Percentiles rank a stretch among this genome's conserved stretches.
These are phyloP conservation scores for Trypanosoma caninum DNA, from an alignment of 208 protist genomes.

Conservation along the genomic window DNA sequence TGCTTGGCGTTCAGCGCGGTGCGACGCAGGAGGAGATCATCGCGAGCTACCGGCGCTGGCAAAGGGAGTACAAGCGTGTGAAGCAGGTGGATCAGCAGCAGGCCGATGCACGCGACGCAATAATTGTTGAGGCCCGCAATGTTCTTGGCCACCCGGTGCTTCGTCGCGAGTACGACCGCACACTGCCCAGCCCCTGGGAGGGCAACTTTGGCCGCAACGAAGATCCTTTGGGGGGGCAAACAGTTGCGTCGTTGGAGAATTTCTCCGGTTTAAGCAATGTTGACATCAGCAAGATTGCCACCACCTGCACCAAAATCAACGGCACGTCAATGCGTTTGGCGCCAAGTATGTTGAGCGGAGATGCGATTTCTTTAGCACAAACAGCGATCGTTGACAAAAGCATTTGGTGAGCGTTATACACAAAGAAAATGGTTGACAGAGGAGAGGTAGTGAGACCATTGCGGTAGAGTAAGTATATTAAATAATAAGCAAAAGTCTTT, in stretches of 20 bases:
- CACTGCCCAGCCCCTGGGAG: slow-evolving; percentile 22
- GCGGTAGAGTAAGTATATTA: no score
- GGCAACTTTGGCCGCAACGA: background rate
- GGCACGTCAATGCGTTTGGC: background rate
- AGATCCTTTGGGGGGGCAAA: background rate
- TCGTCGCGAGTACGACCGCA: slow-evolving; percentile 66
- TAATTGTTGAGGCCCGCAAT: slow-evolving; percentile 82
- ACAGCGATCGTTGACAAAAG: background rate
- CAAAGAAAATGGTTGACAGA: background rate
- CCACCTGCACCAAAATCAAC: background rate
- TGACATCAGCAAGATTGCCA: background rate
- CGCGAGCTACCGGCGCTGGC: slow-evolving; percentile 59
- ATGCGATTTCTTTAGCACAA: slow-evolving; percentile 12
- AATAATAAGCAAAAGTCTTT: no score
- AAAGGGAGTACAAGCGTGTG: slow-evolving; percentile 62
- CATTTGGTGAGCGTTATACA: slow-evolving; percentile 6
- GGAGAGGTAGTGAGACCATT: no score
- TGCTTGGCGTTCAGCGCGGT: slow-evolving; percentile 47
- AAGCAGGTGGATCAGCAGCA: slow-evolving; percentile 40
- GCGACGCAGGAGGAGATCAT: slow-evolving; percentile 51
- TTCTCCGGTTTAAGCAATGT: slow-evolving; percentile 16
- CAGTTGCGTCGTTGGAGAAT: slow-evolving; percentile 21
- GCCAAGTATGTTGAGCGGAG: background rate
- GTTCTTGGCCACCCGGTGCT: slow-evolving; percentile 62
- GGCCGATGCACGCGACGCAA: slow-evolving; percentile 58